Percentiles rank a stretch among this genome's conserved stretches.
Conservation (phyloP, 352 stramenopile species). For the Plasmopara viticola region DNA sequence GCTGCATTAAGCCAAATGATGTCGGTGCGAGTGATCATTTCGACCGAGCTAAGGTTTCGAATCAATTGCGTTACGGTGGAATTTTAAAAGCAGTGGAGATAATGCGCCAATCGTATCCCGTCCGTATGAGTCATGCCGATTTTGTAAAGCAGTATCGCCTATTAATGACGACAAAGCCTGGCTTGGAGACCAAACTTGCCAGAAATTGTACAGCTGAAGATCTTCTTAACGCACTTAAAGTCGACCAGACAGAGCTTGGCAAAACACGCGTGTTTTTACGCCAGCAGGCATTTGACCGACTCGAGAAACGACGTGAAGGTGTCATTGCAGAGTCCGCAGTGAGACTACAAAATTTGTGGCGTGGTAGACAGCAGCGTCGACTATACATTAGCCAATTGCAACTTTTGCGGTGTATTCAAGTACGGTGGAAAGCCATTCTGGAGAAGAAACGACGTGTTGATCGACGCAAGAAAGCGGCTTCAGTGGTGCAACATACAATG, state of each 20-base stretch:
- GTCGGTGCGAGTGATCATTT: constrained; percentile 88
- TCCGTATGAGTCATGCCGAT: constrained; percentile 61
- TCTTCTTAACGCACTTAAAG: constrained; percentile 28
- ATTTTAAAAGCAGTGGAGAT: constrained; percentile 83
- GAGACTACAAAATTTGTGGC: constrained; percentile 52
- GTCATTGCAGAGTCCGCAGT: constrained; percentile 24
- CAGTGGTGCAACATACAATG: constrained; percentile 31
- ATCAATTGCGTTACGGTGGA: constrained; percentile 75
- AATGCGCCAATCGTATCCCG: constrained; percentile 76
- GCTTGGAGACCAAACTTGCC: constrained; percentile 2
- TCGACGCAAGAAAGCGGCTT: constrained; percentile 27
- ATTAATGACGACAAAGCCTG: constrained; percentile 2
- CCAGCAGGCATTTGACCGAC: constrained; percentile 51
- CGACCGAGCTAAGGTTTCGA: constrained; percentile 64
- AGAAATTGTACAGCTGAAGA: constrained; percentile 19
- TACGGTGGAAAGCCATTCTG: constrained; percentile 49
- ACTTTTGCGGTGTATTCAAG: constrained; percentile 40
- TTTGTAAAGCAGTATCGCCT: constrained; percentile 62
- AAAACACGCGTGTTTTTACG: constrained; percentile 68
- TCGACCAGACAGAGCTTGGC: constrained; percentile 50
- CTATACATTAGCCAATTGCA: constrained; percentile 29
- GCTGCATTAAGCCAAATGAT: constrained; percentile 98
- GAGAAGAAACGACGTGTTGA: constrained; percentile 33
- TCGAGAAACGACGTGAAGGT: constrained; percentile 44
- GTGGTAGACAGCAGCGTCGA: constrained; percentile 20